phyloP scores from a whole-genome alignment of 2,329 filamentous ascomycete genomes.

The Emergomyces pasteurianus region DNA sequence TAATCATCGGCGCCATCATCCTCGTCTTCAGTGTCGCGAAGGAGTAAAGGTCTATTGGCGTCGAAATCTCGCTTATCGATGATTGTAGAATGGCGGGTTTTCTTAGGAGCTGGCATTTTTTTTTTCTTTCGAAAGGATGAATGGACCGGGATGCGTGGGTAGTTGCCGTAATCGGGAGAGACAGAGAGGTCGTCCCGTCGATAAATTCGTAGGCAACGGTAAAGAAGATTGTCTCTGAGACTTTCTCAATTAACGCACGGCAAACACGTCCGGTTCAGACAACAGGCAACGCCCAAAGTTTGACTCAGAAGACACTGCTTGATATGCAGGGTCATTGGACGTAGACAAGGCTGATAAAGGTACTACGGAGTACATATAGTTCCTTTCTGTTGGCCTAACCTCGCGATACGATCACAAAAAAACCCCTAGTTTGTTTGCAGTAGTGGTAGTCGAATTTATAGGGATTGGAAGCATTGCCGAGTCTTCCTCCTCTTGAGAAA shows the following conservation, averaged over 20 bases:
- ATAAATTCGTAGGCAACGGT: background rate
- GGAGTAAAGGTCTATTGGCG: conserved; percentile 24
- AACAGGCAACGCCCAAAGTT: background rate
- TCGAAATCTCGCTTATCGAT: conserved; percentile 39
- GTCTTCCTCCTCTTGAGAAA: too few relatives aligned
- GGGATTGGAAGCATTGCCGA: background rate
- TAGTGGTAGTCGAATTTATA: background rate
- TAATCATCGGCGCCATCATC: conserved; percentile 9
- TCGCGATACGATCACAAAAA: background rate
- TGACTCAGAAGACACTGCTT: background rate
- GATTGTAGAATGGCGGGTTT: background rate
- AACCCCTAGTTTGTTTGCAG: background rate
- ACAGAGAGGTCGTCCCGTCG: too few relatives aligned
- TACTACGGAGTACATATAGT: background rate
- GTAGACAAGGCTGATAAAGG: background rate
- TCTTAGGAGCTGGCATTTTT: background rate
- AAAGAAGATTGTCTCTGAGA: too few relatives aligned
- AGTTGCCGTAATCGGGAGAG: too few relatives aligned
- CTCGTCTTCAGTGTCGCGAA: conserved; percentile 1
- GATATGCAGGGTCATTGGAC: background rate
- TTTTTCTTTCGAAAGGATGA: background rate
- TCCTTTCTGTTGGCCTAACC: background rate
- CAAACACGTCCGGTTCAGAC: background rate
- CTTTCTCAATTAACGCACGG: background rate
- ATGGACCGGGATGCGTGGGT: too few relatives aligned